Evolutionary conservation across 352 stramenopile species (phyloP).

Genomic region (Albugo candida): DNA sequence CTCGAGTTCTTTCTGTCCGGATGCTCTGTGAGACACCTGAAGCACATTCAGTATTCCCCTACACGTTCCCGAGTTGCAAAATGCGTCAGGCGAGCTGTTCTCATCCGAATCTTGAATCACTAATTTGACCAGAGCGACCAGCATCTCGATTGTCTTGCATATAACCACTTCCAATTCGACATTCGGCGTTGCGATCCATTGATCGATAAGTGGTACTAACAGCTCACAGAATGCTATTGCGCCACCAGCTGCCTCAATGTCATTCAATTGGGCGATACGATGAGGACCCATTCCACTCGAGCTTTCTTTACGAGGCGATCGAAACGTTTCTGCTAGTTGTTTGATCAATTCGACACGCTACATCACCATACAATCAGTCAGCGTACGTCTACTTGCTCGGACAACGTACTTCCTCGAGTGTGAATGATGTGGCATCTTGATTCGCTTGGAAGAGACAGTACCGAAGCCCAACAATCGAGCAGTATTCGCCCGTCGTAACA

Average conservation of each 20-base stretch:
- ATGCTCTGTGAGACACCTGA: too few species aligned
- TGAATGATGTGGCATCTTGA: constrained; percentile 5
- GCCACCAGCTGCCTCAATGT: constrained; percentile 60
- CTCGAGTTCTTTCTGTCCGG: too few species aligned
- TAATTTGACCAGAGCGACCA: too few species aligned
- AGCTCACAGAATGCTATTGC: constrained; percentile 51
- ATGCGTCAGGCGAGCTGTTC: too few species aligned
- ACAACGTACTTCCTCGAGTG: constrained; percentile 12
- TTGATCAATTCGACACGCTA: constrained; percentile 19
- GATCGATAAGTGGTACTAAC: constrained; percentile 5
- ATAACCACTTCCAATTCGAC: too few species aligned
- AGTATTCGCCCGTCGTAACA: constrained; percentile 35
- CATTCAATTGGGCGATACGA: constrained; percentile 64
- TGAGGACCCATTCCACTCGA: constrained; percentile 42
- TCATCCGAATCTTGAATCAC: too few species aligned
- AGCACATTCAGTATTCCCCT: too few species aligned
- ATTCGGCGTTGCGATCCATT: too few species aligned
- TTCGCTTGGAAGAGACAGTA: constrained; percentile 18
- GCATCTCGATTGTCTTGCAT: too few species aligned
- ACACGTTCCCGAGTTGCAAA: too few species aligned
- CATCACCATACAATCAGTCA: background rate
- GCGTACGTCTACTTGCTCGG: constrained; percentile 9
- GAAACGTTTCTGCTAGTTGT: too few species aligned
- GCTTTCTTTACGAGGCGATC: constrained; percentile 22
- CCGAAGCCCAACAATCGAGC: constrained; percentile 52